Conservation (phyloP, 2,329 filamentous ascomycete species). For the Beauveria caledonica region DNA sequence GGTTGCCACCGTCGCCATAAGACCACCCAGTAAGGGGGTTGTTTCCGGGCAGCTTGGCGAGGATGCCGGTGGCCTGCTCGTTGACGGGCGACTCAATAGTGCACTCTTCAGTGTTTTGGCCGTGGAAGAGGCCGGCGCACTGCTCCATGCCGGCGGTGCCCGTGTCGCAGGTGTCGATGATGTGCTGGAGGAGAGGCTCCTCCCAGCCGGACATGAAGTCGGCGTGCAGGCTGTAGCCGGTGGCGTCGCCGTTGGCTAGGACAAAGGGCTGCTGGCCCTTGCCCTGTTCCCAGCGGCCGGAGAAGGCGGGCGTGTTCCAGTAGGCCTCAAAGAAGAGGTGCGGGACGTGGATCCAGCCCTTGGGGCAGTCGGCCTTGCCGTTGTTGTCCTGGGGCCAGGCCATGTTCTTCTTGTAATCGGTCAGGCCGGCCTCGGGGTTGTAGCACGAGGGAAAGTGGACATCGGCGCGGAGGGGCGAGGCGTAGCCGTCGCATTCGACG, state of each 20-base stretch:
- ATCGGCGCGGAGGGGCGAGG: conserved; percentile 55
- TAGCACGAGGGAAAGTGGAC: conserved; percentile 69
- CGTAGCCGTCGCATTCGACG: conserved; percentile 55
- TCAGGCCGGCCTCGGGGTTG: conserved; percentile 52
- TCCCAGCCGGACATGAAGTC: conserved; percentile 73
- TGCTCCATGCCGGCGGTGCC: conserved; percentile 52
- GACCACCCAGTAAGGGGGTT: conserved; percentile 46
- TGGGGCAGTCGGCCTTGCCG: conserved; percentile 46
- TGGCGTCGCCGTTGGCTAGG: conserved; percentile 59
- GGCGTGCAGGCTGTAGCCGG: conserved; percentile 61
- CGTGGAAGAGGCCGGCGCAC: conserved; percentile 50
- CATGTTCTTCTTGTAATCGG: conserved; percentile 58
- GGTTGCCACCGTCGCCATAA: conserved; percentile 24
- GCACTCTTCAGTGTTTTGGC: conserved; percentile 44
- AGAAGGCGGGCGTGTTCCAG: conserved; percentile 49
- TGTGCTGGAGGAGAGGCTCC: conserved; percentile 51
- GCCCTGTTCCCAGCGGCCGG: conserved; percentile 44
- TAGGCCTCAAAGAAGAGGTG: conserved; percentile 53
- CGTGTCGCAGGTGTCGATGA: conserved; percentile 58
- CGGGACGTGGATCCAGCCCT: conserved; percentile 45
- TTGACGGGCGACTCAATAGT: conserved; percentile 39
- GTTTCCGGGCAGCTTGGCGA: conserved; percentile 45
- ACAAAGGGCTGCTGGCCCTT: conserved; percentile 56
- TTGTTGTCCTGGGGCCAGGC: conserved; percentile 46
- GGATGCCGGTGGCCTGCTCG: conserved; percentile 34